Percentiles rank a stretch among this genome's conserved stretches.
Conservation (phyloP, 768 basidiomycete genomes). For the Xerocomus spinulosus region DNA sequence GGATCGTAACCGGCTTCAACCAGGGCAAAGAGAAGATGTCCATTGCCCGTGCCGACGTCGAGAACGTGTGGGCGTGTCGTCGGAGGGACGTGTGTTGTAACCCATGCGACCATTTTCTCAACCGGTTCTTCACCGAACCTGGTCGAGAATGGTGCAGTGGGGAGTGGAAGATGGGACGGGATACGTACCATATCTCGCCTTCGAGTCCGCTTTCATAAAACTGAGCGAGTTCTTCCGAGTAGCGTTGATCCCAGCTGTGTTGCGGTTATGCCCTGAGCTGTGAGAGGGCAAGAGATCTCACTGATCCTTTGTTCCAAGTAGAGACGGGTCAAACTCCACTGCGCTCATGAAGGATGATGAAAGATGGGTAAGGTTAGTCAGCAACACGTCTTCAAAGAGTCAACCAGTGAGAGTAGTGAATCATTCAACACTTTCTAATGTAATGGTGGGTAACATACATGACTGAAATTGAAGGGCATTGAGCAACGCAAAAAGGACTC, state of each 20-base stretch:
- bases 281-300: constrained; percentile 34
- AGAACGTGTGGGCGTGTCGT: constrained; percentile 48
- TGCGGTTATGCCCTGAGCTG: background rate
- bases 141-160: background rate
- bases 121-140: constrained; percentile 81
- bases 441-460: constrained; percentile 21
- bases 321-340: constrained; percentile 59
- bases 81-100: constrained; percentile 48
- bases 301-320: constrained; percentile 78
- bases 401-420: background rate
- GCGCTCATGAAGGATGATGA: constrained; percentile 27
- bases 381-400: background rate
- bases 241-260: constrained; percentile 73
- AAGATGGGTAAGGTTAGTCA: constrained; percentile 14
- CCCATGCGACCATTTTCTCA: constrained; percentile 79
- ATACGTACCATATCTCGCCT: constrained; percentile 74
- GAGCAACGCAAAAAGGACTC: background rate
- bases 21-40: constrained; percentile 68
- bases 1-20: constrained; percentile 60
- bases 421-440: too few species aligned
- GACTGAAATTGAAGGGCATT: constrained; percentile 2
- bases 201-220: constrained; percentile 79
- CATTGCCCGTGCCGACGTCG: constrained; percentile 81
- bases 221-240: constrained; percentile 63
- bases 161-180: background rate